Percentiles rank a stretch among this genome's conserved stretches.
phyloP scores from a whole-genome alignment of 495 filamentous ascomycete species.

The Delitschia confertaspora region DNA sequence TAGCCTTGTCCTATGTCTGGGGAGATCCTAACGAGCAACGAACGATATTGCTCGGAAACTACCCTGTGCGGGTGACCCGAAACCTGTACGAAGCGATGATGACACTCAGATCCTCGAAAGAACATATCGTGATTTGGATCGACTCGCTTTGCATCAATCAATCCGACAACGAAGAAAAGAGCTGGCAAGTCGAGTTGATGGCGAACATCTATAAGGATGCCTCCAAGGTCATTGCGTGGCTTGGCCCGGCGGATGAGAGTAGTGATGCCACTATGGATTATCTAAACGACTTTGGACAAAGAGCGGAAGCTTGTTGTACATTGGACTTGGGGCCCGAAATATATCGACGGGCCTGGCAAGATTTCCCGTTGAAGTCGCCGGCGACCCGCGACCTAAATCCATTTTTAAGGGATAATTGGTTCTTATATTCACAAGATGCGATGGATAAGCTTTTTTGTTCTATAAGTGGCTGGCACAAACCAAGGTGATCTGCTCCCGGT shows the following conservation, averaged over 20 bases:
- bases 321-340: no score
- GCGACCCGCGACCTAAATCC: no score
- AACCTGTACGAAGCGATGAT: not conserved
- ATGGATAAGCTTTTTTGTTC: no score
- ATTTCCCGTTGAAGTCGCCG: no score
- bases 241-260: not conserved
- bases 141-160: slow-evolving; percentile 17
- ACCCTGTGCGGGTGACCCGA: not conserved
- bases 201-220: not conserved
- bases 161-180: slow-evolving; percentile 6
- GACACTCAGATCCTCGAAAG: not conserved
- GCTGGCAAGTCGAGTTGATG: slow-evolving; percentile 7
- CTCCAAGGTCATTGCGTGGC: not conserved
- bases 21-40: slow-evolving; percentile 1
- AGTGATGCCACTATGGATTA: not conserved
- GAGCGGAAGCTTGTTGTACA: not conserved
- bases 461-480: no score
- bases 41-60: not conserved
- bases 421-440: no score
- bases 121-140: slow-evolving; percentile 4
- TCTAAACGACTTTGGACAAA: not conserved
- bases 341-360: not conserved
- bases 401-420: no score
- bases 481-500: no score
- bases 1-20: slow-evolving; percentile 3